Base-by-base conservation (phyloP, 2,329 filamentous ascomycete genomes). In the Xylaria digitata region DNA sequence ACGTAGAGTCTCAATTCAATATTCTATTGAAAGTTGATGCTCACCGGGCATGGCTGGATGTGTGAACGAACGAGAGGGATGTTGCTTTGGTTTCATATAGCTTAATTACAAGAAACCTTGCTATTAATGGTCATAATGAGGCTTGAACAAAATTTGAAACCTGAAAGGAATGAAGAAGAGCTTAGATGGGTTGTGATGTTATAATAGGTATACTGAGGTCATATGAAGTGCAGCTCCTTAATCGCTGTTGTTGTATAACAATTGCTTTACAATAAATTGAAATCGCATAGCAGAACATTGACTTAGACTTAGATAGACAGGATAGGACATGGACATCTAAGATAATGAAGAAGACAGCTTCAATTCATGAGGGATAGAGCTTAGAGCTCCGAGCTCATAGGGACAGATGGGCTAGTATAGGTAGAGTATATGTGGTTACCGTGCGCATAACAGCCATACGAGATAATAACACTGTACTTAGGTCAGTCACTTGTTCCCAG, bases 371-470 rank as follows among this genome's bases (percentile, higher is more conserved):
- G 21, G n/a, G n/a, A n/a, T n/a, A n/a, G n/a, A n/a, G 37, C 9
- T 40, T 15, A 13, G 15, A n/a, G n/a, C n/a, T n/a, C n/a, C n/a
- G 4, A 15, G 37, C 37, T 40, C 37, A 40, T 40, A 37, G 34
- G 11, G n/a, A n/a, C n/a, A n/a, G n/a, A 26, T 26, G 26, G 26
- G 26, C 5, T 2, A 26, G 26, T 40, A 40, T 40, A 13, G 53
- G 11, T 42, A 37, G 34, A 26, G 26, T 40, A 40, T 40, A 13
- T 37, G 11, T 42, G 26, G 34, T 19, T 46, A 56, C 60, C n/a
- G 60, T 62, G 50, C 30, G 59, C 19, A 42, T 55, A 26, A 26
- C 23, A 13, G 5, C 30, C 15, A 55, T 34, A 42, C 4, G 40
- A 30, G 8, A 23, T 17, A 46, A 21, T 40, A 15, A 5, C 11